These are phyloP conservation scores for Setaria viridis DNA, from an alignment of 202 grass and related monocot genomes.

Conservation along the genomic window DNA sequence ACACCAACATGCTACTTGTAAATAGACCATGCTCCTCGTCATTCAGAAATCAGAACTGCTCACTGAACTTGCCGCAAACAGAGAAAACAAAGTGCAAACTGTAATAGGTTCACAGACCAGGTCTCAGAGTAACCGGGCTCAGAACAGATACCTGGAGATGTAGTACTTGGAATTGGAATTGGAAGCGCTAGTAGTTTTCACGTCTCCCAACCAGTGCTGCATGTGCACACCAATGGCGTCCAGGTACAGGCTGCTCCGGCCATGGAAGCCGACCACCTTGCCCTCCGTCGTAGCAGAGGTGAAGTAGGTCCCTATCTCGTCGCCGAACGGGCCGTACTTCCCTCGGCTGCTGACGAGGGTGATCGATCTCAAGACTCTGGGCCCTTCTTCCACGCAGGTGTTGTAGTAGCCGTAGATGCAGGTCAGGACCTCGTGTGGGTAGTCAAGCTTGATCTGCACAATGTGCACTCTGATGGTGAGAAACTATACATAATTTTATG, in stretches of 20 bases:
- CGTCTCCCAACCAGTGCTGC: constrained; percentile 90
- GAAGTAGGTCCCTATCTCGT: constrained; percentile 78
- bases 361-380: constrained; percentile 65
- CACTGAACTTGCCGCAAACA: neutral
- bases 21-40: neutral
- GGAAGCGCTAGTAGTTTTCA: constrained; percentile 22
- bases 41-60: neutral
- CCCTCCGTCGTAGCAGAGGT: constrained; percentile 70
- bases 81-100: neutral
- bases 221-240: constrained; percentile 93
- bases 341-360: constrained; percentile 75
- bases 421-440: constrained; percentile 80
- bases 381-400: constrained; percentile 52
- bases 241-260: constrained; percentile 68
- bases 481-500: neutral
- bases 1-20: neutral
- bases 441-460: constrained; percentile 84
- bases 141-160: constrained; percentile 78
- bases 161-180: constrained; percentile 56
- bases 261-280: constrained; percentile 94
- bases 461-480: neutral
- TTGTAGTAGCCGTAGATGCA: constrained; percentile 86
- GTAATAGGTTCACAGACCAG: neutral
- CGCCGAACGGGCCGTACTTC: constrained; percentile 83
- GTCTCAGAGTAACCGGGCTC: neutral